Percentiles rank a stretch among this genome's conserved stretches.
Conservation (phyloP, 495 filamentous ascomycete genomes). For the Daldinia bambusicola region DNA sequence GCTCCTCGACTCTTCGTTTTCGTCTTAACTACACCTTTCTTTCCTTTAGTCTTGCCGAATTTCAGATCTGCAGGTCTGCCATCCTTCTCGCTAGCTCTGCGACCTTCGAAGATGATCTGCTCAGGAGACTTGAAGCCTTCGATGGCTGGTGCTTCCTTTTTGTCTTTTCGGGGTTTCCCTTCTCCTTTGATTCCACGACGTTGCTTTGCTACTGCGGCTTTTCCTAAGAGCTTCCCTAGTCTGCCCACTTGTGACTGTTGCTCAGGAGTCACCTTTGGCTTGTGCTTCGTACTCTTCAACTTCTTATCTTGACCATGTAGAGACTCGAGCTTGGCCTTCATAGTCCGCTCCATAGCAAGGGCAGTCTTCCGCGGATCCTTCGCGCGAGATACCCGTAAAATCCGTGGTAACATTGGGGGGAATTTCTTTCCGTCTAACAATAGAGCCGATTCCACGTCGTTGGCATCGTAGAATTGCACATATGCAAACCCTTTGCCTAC, state of each 20-base stretch:
- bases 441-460: conserved; percentile 87
- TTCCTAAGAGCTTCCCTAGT: conserved; percentile 82
- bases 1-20: conserved; percentile 64
- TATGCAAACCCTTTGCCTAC: conserved; percentile 98
- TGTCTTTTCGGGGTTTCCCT: conserved; percentile 47
- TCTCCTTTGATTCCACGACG: conserved; percentile 51
- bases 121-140: conserved; percentile 66
- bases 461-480: conserved; percentile 90
- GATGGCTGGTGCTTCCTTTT: conserved; percentile 41
- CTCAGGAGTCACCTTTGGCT: conserved; percentile 71
- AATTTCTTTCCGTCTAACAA: conserved; percentile 89
- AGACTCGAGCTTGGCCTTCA: conserved; percentile 38
- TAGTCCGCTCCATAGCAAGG: conserved; percentile 55
- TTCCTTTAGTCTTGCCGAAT: conserved; percentile 66
- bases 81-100: conserved; percentile 75
- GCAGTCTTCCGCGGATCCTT: conserved; percentile 78
- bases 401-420: conserved; percentile 88
- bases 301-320: conserved; percentile 40
- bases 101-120: conserved; percentile 87
- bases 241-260: conserved; percentile 80
- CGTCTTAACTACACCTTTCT: conserved; percentile 60
- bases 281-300: conserved; percentile 60
- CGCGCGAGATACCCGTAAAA: conserved; percentile 85
- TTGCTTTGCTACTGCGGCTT: conserved; percentile 75
- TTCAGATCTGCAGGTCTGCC: conserved; percentile 70